phyloP scores from a whole-genome alignment of 805 yeast species.

The Monosporozyma siamensis region DNA sequence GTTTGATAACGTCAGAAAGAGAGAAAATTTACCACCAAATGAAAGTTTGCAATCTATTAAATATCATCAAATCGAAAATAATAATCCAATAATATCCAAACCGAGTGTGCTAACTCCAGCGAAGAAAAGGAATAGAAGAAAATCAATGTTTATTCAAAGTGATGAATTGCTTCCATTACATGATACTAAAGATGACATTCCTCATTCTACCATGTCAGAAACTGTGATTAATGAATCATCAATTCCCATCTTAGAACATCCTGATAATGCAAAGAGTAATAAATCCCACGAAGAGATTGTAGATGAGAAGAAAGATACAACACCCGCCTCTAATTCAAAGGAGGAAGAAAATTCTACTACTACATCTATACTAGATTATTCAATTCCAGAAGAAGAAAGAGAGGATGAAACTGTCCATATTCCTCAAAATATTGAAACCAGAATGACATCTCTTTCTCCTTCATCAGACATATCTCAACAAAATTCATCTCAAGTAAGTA shows the following conservation, averaged over 20 bases:
- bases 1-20: conserved; percentile 34
- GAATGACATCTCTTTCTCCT: conserved; percentile 2
- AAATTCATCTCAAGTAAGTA: no score
- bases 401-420: conserved; percentile 12
- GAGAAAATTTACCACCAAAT: conserved; percentile 31
- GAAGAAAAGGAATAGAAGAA: conserved; percentile 27
- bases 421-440: not conserved
- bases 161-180: conserved; percentile 16
- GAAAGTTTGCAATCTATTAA: not conserved
- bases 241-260: not conserved
- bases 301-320: not conserved
- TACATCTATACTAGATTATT: conserved; percentile 25
- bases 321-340: no score
- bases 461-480: conserved; percentile 16
- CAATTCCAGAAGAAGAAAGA: conserved; percentile 26
- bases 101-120: not conserved
- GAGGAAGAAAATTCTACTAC: conserved; percentile 6
- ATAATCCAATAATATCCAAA: not conserved
- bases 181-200: conserved; percentile 4
- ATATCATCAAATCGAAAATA: not conserved
- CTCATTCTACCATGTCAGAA: not conserved
- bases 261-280: not conserved
- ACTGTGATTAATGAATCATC: not conserved
- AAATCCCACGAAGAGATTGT: not conserved
- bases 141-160: conserved; percentile 33